Evolutionary conservation across 148 eudicot genomes (phyloP).

Genomic region (Euryodendron excelsum): DNA sequence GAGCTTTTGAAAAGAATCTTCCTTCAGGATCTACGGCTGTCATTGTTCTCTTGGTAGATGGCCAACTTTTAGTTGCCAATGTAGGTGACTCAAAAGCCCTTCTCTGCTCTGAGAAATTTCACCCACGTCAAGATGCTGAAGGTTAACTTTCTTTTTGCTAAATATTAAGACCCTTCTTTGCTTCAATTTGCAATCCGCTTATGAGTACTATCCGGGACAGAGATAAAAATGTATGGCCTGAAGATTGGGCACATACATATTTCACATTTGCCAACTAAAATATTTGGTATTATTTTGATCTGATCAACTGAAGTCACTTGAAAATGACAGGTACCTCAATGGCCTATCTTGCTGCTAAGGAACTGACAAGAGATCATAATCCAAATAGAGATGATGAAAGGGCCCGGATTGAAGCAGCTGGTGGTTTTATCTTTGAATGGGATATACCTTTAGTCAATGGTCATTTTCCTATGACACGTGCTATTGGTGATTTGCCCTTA

Average conservation of each 20-base stretch:
- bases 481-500: conserved; percentile 28
- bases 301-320: conserved; percentile 1
- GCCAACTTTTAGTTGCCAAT: conserved; percentile 29
- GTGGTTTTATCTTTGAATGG: conserved; percentile 36
- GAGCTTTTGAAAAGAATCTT: not conserved
- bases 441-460: conserved; percentile 30
- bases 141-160: conserved; percentile 8
- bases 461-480: conserved; percentile 30
- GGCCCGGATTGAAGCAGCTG: conserved; percentile 49
- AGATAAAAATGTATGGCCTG: not conserved
- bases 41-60: conserved; percentile 23
- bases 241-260: not conserved
- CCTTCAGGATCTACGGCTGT: conserved; percentile 7
- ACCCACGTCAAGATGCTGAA: not conserved
- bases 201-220: not conserved
- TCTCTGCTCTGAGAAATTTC: not conserved
- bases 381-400: conserved; percentile 56
- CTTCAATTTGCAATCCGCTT: not conserved
- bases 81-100: conserved; percentile 35
- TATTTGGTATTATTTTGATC: no score
- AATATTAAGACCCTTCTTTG: not conserved
- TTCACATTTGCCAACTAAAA: no score
- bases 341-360: conserved; percentile 3
- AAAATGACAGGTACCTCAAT: not conserved
- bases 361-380: conserved; percentile 56